phyloP scores from a whole-genome alignment of 768 basidiomycete species.

The Hirschioporus abietinus region DNA sequence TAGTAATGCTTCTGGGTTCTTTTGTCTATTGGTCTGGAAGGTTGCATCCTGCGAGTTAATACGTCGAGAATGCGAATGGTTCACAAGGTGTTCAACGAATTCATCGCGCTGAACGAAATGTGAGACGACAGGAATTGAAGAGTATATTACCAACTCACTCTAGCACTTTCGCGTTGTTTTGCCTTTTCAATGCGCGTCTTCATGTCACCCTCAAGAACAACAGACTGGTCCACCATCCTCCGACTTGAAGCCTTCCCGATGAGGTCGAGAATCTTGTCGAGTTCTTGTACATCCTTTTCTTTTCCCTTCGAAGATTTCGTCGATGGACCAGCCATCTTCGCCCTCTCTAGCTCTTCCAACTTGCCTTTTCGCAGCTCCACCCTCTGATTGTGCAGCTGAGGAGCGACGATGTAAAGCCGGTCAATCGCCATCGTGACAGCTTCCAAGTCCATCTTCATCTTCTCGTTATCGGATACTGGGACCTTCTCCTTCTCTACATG shows the following conservation, averaged over 20 bases:
- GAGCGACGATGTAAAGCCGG: conserved; percentile 76
- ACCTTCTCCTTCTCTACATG: conserved; percentile 16
- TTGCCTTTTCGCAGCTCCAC: conserved; percentile 80
- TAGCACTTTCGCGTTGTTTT: conserved; percentile 52
- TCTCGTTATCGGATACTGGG: conserved; percentile 46
- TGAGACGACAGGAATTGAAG: conserved; percentile 10
- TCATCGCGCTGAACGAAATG: conserved; percentile 49
- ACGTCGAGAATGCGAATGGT: conserved; percentile 69
- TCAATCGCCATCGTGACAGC: conserved; percentile 85
- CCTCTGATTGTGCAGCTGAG: conserved; percentile 87
- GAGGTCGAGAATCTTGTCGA: conserved; percentile 55
- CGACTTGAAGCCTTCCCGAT: conserved; percentile 62
- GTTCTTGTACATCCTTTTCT: conserved; percentile 42
- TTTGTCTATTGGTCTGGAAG: conserved; percentile 30
- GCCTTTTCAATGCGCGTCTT: conserved; percentile 48
- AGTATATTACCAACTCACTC: conserved; percentile 37
- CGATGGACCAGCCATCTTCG: conserved; percentile 38
- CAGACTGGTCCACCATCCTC: conserved; percentile 64
- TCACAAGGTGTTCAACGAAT: conserved; percentile 69
- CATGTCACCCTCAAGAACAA: conserved; percentile 58
- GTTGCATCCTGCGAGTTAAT: conserved; percentile 77
- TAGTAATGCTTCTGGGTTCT: conserved; percentile 42
- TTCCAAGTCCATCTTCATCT: conserved; percentile 84
- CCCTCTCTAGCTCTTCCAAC: conserved; percentile 68
- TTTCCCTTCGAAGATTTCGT: conserved; percentile 34